Evolutionary conservation across 176 grass and related monocot genomes (phyloP).

Genomic region (Raddia guianensis): DNA sequence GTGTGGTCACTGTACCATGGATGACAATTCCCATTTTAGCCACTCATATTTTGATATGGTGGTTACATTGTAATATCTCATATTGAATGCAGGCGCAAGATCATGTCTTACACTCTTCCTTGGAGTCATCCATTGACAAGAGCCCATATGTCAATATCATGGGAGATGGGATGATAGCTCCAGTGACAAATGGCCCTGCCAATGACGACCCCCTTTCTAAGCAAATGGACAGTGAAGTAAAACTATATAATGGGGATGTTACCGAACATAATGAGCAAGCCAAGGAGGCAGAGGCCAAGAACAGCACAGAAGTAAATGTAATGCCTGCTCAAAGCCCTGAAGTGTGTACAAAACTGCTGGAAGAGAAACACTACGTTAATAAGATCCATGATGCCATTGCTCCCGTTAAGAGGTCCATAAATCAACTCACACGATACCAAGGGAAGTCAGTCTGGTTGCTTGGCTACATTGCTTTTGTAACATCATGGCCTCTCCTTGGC

Average conservation of each 20-base stretch:
- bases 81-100: constrained; percentile 53
- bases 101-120: constrained; percentile 59
- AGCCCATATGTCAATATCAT: constrained; percentile 83
- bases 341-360: constrained; percentile 27
- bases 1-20: constrained; percentile 45
- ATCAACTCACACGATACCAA: constrained; percentile 53
- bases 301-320: neutral
- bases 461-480: constrained; percentile 76
- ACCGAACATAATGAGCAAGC: constrained; percentile 29
- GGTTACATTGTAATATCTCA: constrained; percentile 12
- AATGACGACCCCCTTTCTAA: constrained; percentile 9
- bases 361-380: constrained; percentile 23
- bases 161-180: constrained; percentile 81
- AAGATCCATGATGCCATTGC: constrained; percentile 52
- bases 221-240: constrained; percentile 38
- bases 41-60: constrained; percentile 3
- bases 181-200: constrained; percentile 40
- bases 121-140: constrained; percentile 81
- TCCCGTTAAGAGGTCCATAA: constrained; percentile 79
- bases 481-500: constrained; percentile 83
- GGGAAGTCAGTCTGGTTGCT: constrained; percentile 82
- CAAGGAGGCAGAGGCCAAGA: constrained; percentile 10
- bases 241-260: constrained; percentile 1
- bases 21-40: constrained; percentile 15
- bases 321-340: constrained; percentile 26